Evolutionary conservation across 805 yeast genomes (phyloP), one percentile per base, ranked within the genome.

Genomic region (Candida maesae): DNA sequence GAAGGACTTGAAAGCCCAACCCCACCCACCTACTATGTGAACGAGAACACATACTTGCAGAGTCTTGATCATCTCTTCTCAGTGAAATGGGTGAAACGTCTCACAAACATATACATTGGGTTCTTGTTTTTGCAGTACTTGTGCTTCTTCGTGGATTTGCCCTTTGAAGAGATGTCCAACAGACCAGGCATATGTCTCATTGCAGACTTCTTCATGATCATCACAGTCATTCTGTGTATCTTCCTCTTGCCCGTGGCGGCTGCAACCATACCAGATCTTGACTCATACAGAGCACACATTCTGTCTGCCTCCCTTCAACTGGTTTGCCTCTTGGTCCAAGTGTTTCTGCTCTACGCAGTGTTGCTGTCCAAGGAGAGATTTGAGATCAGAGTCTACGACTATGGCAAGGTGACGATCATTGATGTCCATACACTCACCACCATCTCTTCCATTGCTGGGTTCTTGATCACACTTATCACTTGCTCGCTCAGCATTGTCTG

Each of bases 91-190:
- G 28, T 30, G 10, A 28, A 33, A 24, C 23, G 30, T 10, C 14
- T 24, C 13, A 35, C 31, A 20, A 13, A 31, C 2, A 29, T 21
- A 2, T 46, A 46, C 23, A 23, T 32, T 2, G 13, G 28, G 3
- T 39, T 24, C 19, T 19, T 55, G 17, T 20, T 48, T 3, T 11
- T 35, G 0, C 48, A 50, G 31, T 54, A 54, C 33, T 3, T 52
- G 2, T 36, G 36, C 12, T 41, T 45, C 31, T 48, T 51, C 19
- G 9, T 32, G 5, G 23, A 32, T 6, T 21, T 46, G 13, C 53
- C 56, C 8, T 47, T 52, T 31, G 52, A 48, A 12, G 44, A 41
- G 9, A 27, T 53, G 19, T n/a, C n/a, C 3, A 47, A 50, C 34
- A 43, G 55, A 18, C 56, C 58, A 8, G 38, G 38, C 1, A 24